Percentiles rank a stretch among this genome's conserved stretches.
phyloP scores from a whole-genome alignment of 768 basidiomycete species.

The Lentinula edodes region DNA sequence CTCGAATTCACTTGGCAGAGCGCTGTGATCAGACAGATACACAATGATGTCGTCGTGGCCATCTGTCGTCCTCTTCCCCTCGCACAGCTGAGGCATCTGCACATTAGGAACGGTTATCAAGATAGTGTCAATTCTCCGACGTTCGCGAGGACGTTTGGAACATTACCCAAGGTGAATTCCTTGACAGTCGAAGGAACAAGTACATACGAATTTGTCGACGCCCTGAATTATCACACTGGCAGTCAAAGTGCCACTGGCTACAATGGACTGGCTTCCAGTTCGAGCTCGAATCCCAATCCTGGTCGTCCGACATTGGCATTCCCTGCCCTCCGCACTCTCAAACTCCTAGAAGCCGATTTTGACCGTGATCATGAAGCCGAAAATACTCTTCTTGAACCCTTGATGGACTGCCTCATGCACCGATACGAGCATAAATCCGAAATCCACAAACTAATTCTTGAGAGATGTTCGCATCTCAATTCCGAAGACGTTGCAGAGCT shows the following conservation, averaged over 20 bases:
- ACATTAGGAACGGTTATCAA: conserved; percentile 12
- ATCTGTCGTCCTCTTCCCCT: conserved; percentile 20
- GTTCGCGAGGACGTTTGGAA: conserved; percentile 22
- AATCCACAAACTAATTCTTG: conserved; percentile 3
- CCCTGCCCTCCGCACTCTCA: conserved; percentile 7
- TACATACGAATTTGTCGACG: conserved; percentile 17
- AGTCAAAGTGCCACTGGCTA: not conserved
- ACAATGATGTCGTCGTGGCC: conserved; percentile 12
- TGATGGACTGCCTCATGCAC: conserved; percentile 6
- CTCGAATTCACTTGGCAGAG: conserved; percentile 20
- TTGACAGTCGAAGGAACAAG: conserved; percentile 18
- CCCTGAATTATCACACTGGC: conserved; percentile 11
- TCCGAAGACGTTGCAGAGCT: conserved; percentile 24
- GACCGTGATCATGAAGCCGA: not conserved
- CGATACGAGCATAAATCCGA: conserved; percentile 5
- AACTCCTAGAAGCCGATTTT: conserved; percentile 5
- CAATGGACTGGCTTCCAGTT: not conserved
- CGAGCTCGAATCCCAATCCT: not conserved
- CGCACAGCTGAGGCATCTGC: conserved; percentile 19
- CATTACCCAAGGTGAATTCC: conserved; percentile 19
- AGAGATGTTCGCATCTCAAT: conserved; percentile 8
- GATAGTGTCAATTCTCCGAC: conserved; percentile 13
- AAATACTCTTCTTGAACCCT: not conserved
- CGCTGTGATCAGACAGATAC: conserved; percentile 5
- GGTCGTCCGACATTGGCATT: not conserved